Percentiles rank a stretch among this genome's conserved stretches.
These are phyloP conservation scores for Stemphylium lycopersici DNA, from an alignment of 2,329 filamentous ascomycete genomes.

Conservation along the genomic window DNA sequence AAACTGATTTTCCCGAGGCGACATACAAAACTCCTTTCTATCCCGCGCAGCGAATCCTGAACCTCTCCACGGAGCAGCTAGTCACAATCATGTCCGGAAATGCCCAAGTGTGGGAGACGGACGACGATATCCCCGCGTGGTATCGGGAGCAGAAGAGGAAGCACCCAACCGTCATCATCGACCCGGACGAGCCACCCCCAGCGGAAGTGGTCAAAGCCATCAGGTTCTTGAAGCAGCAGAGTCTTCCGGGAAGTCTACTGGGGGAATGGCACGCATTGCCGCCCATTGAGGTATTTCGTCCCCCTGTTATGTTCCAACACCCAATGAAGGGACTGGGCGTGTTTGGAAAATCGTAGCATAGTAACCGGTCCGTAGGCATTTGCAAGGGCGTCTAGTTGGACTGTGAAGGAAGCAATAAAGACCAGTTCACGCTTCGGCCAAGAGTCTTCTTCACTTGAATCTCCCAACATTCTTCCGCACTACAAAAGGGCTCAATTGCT, in stretches of 20 bases:
- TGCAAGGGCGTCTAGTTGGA: not conserved
- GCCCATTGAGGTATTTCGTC: constrained; percentile 11
- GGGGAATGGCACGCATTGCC: constrained; percentile 21
- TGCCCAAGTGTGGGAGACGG: constrained; percentile 1
- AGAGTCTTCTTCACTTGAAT: not conserved
- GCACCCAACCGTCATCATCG: constrained; percentile 15
- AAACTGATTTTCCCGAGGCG: constrained; percentile 3
- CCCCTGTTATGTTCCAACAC: not conserved
- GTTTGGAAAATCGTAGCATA: not conserved
- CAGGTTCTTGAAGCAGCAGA: constrained; percentile 22
- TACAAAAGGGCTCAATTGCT: not conserved
- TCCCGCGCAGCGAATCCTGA: constrained; percentile 19
- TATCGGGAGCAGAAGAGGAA: constrained; percentile 10
- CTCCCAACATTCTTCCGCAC: not conserved
- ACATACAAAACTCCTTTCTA: constrained; percentile 9
- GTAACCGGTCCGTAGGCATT: constrained; percentile 6
- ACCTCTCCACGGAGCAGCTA: constrained; percentile 8
- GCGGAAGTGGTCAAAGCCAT: constrained; percentile 19
- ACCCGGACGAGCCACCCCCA: constrained; percentile 24
- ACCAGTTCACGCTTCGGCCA: not conserved
- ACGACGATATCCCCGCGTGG: constrained; percentile 15
- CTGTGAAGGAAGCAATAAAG: not conserved
- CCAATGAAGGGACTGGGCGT: not conserved
- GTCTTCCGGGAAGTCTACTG: constrained; percentile 23
- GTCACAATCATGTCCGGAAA: constrained; percentile 17